phyloP scores from a whole-genome alignment of 345 rosid species.

The Brassica nigra region DNA sequence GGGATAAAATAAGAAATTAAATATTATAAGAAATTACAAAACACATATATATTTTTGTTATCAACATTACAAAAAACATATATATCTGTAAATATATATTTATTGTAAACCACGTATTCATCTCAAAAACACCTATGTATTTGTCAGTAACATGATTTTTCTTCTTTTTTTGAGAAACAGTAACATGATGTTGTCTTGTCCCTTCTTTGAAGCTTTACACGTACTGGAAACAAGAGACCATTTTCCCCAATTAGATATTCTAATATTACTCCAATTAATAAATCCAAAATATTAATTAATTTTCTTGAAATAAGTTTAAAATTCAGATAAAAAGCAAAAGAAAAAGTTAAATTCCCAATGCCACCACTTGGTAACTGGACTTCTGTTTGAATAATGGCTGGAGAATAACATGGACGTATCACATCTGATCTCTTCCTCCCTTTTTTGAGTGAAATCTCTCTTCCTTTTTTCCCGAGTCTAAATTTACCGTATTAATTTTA shows the following conservation, averaged over 20 bases:
- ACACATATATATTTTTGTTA: no score
- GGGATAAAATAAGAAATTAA: neutral
- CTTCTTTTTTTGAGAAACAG: neutral
- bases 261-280: neutral
- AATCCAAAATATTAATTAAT: neutral
- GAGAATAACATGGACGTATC: constrained; percentile 2
- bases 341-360: neutral
- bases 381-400: neutral
- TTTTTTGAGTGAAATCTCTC: neutral
- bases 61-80: no score
- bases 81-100: neutral
- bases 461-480: neutral
- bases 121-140: neutral
- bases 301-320: neutral
- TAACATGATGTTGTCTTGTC: neutral
- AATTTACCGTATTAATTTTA: neutral
- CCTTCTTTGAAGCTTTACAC: neutral
- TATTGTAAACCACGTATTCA: neutral
- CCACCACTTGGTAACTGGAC: neutral
- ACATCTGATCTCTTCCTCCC: neutral
- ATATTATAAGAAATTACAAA: no score
- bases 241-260: neutral
- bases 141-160: neutral
- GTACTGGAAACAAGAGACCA: neutral
- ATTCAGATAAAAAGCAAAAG: neutral